phyloP scores from a whole-genome alignment of 2,329 filamentous ascomycete genomes.

The Aspergillus terreus region DNA sequence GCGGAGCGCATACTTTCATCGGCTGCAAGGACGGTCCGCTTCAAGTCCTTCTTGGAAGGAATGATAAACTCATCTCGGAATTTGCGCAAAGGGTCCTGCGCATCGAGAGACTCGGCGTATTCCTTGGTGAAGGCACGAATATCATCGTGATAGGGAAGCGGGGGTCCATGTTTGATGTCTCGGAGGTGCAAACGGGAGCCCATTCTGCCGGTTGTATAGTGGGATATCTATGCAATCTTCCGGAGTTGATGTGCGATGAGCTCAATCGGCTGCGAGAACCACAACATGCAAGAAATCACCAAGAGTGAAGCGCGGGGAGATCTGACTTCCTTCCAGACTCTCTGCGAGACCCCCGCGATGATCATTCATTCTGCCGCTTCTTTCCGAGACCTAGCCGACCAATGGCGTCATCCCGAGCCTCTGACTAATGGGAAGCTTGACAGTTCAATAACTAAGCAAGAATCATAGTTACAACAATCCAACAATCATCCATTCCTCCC shows the following conservation, averaged over 20 bases:
- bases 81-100: conserved; percentile 56
- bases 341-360: conserved; percentile 8
- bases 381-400: conserved; percentile 21
- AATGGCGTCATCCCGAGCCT: conserved; percentile 25
- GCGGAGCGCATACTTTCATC: conserved; percentile 19
- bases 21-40: conserved; percentile 54
- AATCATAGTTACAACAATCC: background rate
- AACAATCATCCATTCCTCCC: background rate
- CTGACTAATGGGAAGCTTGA: conserved; percentile 26
- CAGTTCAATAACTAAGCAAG: conserved; percentile 16
- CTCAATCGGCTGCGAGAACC: too few relatives aligned
- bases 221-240: background rate
- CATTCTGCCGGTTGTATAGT: conserved; percentile 15
- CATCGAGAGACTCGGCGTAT: conserved; percentile 53
- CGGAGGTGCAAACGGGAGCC: conserved; percentile 25
- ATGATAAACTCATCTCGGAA: conserved; percentile 72
- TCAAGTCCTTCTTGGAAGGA: conserved; percentile 69
- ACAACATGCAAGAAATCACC: too few relatives aligned
- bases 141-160: conserved; percentile 29
- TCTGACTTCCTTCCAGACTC: background rate
- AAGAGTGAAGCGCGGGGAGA: background rate
- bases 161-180: conserved; percentile 24
- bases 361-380: conserved; percentile 23
- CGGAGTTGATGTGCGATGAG: background rate
- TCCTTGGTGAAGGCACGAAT: conserved; percentile 31